Base-by-base conservation (phyloP, 306 rosid genomes). In the Elaeagnus macrophylla region DNA sequence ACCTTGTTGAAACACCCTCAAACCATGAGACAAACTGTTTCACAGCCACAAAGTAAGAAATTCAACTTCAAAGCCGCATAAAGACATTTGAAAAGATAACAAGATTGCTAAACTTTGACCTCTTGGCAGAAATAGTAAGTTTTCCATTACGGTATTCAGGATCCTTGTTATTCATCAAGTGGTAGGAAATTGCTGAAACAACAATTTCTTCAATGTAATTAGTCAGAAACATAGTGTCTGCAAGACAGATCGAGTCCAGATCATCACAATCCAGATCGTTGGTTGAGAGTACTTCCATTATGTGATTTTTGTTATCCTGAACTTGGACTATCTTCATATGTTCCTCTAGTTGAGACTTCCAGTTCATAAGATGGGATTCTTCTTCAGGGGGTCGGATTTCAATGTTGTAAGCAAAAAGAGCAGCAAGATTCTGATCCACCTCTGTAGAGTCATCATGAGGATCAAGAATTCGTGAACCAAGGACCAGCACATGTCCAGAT, bases 201-300 rank as follows among this genome's bases (percentile, higher is more conserved):
- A 93, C 85, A 79, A 93, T 84, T 84, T 93, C 99, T 66, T 93
- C 99, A 47, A 93, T 82, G 25, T 78, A 87, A 67, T 82, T 77
- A 58, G 96, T 59, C 48, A 93, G 85, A 71, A 81, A 84, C 83
- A 84, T 69, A 48, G 99, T 82, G 77, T 93, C 85, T 12, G 66
- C 77, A 52, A 87, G 64, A 64, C 99, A 84, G 63, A 84, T 80
- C 5, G 79, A 78, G 47, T 81, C 87, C 51, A 93, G 75, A 67
- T 93, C 99, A 48, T 87, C 94, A 48, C 99, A 87, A 44, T 84
- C 95, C 9, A 93, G 95, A 74, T 93, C 96, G 53, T 82, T 93
- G 7, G 94, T 74, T n/a, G 89, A 81, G 59, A 93, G 99, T 50
- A 87, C 95, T 75, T 93, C 99, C 70, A 67, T 73, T 53, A 93